Evolutionary conservation across 441 rosid genomes (phyloP).

Genomic region (Brassica balearica): DNA sequence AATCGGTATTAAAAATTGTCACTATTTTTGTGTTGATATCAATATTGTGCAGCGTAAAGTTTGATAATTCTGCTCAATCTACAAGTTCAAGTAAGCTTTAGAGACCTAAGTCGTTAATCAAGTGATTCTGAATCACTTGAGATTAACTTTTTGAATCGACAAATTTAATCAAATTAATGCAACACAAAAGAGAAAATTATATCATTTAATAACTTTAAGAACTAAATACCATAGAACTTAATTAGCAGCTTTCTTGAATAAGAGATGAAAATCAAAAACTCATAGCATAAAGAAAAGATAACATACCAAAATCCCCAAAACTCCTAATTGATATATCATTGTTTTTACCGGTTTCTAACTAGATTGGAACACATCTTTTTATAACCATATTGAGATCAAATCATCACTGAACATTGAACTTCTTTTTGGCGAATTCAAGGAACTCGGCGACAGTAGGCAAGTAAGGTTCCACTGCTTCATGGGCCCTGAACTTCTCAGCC

Average conservation of each 20-base stretch:
- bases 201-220: neutral
- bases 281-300: neutral
- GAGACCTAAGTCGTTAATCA: neutral
- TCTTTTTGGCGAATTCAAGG: slow-evolving; percentile 48
- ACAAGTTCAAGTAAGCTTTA: neutral
- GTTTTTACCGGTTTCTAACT: neutral
- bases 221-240: neutral
- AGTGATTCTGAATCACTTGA: neutral
- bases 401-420: slow-evolving; percentile 29
- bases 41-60: neutral
- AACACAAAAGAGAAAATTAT: neutral
- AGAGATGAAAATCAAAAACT: neutral
- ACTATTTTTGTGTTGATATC: neutral
- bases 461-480: slow-evolving; percentile 62
- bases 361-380: neutral
- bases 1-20: neutral
- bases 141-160: neutral
- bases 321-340: neutral
- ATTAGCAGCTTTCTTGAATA: neutral
- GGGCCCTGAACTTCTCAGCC: slow-evolving; percentile 56
- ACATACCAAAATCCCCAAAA: neutral
- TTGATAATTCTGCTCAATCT: neutral
- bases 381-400: neutral
- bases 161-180: neutral
- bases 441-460: slow-evolving; percentile 65